Conservation (phyloP, 495 filamentous ascomycete species). For the Podospora anserina region DNA sequence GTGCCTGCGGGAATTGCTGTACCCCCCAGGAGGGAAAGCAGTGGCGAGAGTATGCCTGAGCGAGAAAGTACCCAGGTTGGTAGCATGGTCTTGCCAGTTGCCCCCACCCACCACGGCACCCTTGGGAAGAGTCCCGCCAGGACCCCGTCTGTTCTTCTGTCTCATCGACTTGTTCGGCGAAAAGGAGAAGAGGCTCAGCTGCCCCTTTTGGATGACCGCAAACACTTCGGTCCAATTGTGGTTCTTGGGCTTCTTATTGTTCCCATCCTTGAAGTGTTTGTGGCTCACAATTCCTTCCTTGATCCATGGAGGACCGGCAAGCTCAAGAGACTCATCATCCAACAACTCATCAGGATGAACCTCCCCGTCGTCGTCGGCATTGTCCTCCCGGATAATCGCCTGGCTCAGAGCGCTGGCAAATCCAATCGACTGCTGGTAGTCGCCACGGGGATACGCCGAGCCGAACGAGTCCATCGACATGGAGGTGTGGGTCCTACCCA, state of each 20-base stretch:
- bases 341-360: constrained; percentile 64
- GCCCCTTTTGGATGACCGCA: constrained; percentile 97
- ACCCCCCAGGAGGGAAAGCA: constrained; percentile 83
- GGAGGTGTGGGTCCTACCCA: constrained; percentile 83
- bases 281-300: constrained; percentile 96
- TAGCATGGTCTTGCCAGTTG: constrained; percentile 95
- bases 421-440: constrained; percentile 93
- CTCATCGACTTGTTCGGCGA: constrained; percentile 69
- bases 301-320: constrained; percentile 91
- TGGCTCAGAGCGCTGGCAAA: constrained; percentile 97
- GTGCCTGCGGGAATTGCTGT: constrained; percentile 83
- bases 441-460: constrained; percentile 71
- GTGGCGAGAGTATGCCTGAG: constrained; percentile 91
- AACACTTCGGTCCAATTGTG: constrained; percentile 93
- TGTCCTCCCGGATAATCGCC: constrained; percentile 92
- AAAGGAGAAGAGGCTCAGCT: constrained; percentile 93
- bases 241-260: constrained; percentile 88
- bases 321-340: constrained; percentile 86
- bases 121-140: constrained; percentile 36
- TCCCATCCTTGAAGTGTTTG: constrained; percentile 88
- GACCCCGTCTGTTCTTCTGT: constrained; percentile 56
- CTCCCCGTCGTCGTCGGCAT: constrained; percentile 52
- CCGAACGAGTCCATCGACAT: constrained; percentile 87
- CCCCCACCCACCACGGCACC: constrained; percentile 81
- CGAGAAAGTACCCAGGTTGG: constrained; percentile 79